Base-by-base conservation (phyloP, 768 basidiomycete species). In the Dacryopinax spathularia region DNA sequence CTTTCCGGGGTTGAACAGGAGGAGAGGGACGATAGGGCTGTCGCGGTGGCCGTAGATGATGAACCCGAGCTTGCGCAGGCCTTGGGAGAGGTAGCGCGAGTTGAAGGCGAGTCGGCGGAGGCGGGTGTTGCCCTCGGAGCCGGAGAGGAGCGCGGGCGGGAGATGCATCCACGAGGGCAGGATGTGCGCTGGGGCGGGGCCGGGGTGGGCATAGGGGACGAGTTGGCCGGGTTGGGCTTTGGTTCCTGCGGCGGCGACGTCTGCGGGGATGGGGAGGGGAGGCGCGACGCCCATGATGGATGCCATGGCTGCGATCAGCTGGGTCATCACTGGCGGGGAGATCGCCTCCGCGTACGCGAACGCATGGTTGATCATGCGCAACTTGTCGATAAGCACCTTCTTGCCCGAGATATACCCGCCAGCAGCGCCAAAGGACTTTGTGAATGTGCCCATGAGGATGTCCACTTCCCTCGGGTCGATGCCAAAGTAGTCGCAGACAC, bases 371-470 rank as follows among this genome's bases (percentile, higher is more conserved):
- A 83, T 81, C 25, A 92, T 70, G 15, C 94, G 89, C 7, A 99
- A 80, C 4, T 84, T 79, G 68, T 91, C 86, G 67, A 98, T 87
- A 65, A 95, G 77, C 1, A 77, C 73, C 70, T 90, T 93, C 68
- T 77, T 84, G 6, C 93, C 94, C 2, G 94, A 81, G 66, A 99
- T 86, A 75, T 98, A 98, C 2, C 96, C 95, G 48, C 95, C 95
- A 0, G 93, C 88, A 0, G 92, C 89, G 62, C 91, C 91, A 70
- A 94, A 94, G 0, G 89, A 91, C 73, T 91, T 91, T 27, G 95
- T 99, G 74, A 99, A 96, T 0, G 96, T 99, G 60, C 96, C 96
- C 96, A 99, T 99, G 66, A 96, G 83, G 66, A 99, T 81, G 71
- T 99, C 96, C 66, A 98, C 81, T 7, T 80, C 79, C 1, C 81